phyloP scores from a whole-genome alignment of 2,329 filamentous ascomycete genomes.

The Penicillium concentricum region DNA sequence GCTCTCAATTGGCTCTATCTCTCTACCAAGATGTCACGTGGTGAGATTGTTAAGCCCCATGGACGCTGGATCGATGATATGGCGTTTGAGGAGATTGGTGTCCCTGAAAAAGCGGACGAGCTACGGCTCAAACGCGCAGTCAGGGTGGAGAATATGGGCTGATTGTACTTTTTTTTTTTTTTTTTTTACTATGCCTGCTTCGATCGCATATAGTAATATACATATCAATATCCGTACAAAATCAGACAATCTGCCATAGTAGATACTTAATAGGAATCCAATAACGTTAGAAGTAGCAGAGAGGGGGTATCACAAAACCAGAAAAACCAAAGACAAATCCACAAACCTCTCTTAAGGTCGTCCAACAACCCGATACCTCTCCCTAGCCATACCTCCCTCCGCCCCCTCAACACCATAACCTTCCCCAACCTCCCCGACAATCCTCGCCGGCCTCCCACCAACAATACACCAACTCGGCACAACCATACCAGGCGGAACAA shows the following conservation, averaged over 20 bases:
- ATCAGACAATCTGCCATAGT: neutral
- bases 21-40: conserved; percentile 64
- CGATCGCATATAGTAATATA: neutral
- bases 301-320: conserved; percentile 21
- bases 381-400: conserved; percentile 45
- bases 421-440: conserved; percentile 71
- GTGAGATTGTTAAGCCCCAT: conserved; percentile 57
- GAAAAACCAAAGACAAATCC: conserved; percentile 4
- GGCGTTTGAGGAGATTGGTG: conserved; percentile 63
- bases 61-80: conserved; percentile 72
- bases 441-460: conserved; percentile 74
- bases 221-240: neutral
- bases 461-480: conserved; percentile 90
- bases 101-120: conserved; percentile 59
- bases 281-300: conserved; percentile 3
- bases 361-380: conserved; percentile 43
- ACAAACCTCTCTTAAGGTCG: conserved; percentile 16
- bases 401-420: conserved; percentile 49
- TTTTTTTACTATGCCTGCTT: neutral
- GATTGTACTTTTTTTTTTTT: neutral
- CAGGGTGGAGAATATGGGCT: conserved; percentile 28
- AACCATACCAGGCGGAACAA: conserved; percentile 85
- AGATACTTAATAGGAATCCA: neutral
- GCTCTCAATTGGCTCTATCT: conserved; percentile 75
- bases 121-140: conserved; percentile 53